Evolutionary conservation across 768 basidiomycete species (phyloP).

Genomic region (Trametes cubensis): DNA sequence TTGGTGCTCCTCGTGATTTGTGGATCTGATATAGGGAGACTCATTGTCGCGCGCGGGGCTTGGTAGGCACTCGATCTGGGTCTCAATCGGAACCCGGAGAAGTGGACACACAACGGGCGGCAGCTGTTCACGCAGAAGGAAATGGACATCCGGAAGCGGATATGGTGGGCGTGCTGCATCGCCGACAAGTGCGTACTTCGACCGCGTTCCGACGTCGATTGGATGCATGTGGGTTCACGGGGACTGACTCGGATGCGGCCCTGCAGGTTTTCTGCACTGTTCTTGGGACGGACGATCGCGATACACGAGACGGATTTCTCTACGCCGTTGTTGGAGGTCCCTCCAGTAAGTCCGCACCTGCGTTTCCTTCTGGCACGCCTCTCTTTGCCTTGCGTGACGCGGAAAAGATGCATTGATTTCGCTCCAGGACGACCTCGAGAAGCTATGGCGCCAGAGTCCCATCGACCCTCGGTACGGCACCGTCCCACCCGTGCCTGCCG

Average conservation of each 20-base stretch:
- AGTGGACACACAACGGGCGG: conserved; percentile 65
- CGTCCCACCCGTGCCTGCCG: conserved; percentile 44
- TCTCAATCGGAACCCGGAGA: conserved; percentile 74
- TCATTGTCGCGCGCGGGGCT: background rate
- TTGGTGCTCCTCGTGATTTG: background rate
- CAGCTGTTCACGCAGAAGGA: conserved; percentile 64
- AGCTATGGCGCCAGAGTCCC: conserved; percentile 50
- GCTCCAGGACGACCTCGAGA: conserved; percentile 57
- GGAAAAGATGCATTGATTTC: background rate
- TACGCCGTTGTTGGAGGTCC: conserved; percentile 58
- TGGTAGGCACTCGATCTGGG: conserved; percentile 77
- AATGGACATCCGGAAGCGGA: conserved; percentile 68
- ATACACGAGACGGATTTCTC: conserved; percentile 75
- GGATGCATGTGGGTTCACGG: no score
- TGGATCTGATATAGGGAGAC: background rate
- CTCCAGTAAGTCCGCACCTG: conserved; percentile 44
- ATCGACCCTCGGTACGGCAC: conserved; percentile 43
- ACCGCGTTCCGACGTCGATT: no score
- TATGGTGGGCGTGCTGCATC: conserved; percentile 81
- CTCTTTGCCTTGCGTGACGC: no score
- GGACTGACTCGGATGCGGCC: no score
- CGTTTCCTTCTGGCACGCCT: no score
- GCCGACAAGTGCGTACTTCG: conserved; percentile 64
- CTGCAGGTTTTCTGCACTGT: conserved; percentile 53
- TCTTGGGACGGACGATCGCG: conserved; percentile 62